Evolutionary conservation across 2,329 filamentous ascomycete species (phyloP), one percentile per base, ranked within the genome.

Genomic region (Chrysosporium keratinophilum): DNA sequence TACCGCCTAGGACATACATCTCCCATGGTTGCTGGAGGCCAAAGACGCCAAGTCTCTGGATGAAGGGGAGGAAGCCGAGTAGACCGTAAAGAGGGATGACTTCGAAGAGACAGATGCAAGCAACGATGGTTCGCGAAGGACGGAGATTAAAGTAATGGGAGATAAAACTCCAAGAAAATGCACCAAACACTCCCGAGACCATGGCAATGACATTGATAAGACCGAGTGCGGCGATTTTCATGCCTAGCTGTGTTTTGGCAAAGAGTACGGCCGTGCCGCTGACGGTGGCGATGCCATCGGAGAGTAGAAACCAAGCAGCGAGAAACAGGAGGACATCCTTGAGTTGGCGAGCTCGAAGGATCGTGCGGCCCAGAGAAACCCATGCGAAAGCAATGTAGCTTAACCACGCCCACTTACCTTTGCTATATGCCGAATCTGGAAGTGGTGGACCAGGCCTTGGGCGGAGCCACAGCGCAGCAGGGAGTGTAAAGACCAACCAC

Each of bases 21-120:
- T 98, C 93, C 87, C 89, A 95, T 2, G 87, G 84, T 65, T 93
- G 84, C 68, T 95, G 89, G n/a, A 98, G 76, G 1, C 93, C 93
- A 40, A 89, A 72, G 4, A 87, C 82, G 0, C 88, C 90, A 69
- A 85, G 81, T 6, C 76, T 73, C 61, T 82, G 79, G 45, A 98
- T 78, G 5, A 87, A 81, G 0, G 90, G 88, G 14, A 97, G 76
- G 64, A 93, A 96, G 0, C 90, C 90, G 15, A 95, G 72, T 11
- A 98, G 76, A 0, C 90, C 91, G 64, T 98, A 98, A 0, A 97
- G 65, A 0, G 93, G 93, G 49, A 98, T 95, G 31, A 95, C 71
- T 68, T 96, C 90, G 63, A 98, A 95, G 5, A 98, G 74, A 11
- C 78, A 80, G 59, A 97, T 94, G 66, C 90, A 96, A n/a, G 85